These are phyloP conservation scores for Phyllosticta citribraziliensis DNA, from an alignment of 2,329 filamentous ascomycete species.

Conservation along the genomic window DNA sequence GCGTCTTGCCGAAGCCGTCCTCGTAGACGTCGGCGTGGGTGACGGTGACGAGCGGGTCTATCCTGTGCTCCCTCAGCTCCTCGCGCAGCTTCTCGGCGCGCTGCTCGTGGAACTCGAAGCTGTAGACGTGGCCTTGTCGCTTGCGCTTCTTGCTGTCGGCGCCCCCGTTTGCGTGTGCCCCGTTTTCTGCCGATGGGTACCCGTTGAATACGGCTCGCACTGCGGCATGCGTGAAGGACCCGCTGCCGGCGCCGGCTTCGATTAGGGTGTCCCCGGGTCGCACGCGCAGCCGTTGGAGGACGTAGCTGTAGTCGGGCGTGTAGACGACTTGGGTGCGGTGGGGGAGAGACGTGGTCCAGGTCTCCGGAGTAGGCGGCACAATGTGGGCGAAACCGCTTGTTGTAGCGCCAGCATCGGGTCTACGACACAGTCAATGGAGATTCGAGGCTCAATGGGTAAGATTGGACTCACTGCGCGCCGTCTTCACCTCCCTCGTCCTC, in stretches of 20 bases:
- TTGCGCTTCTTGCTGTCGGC: constrained; percentile 23
- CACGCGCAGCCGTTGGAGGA: constrained; percentile 65
- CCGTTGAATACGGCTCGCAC: constrained; percentile 68
- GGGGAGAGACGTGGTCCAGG: constrained; percentile 71
- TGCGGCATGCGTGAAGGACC: constrained; percentile 74
- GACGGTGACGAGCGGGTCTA: constrained; percentile 57
- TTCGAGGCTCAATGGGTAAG: background rate
- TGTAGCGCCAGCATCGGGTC: constrained; percentile 38
- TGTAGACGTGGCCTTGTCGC: constrained; percentile 60
- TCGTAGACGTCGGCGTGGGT: constrained; percentile 73
- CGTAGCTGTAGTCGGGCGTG: constrained; percentile 77
- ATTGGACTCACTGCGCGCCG: constrained; percentile 16
- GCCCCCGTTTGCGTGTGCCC: constrained; percentile 6
- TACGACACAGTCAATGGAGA: constrained; percentile 1
- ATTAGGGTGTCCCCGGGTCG: constrained; percentile 64
- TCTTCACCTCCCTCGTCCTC: constrained; percentile 28
- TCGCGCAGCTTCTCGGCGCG: constrained; percentile 58
- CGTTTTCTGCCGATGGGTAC: constrained; percentile 36
- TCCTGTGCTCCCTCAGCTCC: constrained; percentile 59
- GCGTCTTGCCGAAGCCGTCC: constrained; percentile 50
- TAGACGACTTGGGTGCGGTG: constrained; percentile 82
- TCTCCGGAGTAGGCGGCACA: constrained; percentile 67
- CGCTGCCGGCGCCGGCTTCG: constrained; percentile 73
- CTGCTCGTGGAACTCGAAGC: constrained; percentile 71
- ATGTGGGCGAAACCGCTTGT: constrained; percentile 65